Evolutionary conservation across 495 filamentous ascomycete genomes (phyloP).

Genomic region (Daldinia bambusicola): DNA sequence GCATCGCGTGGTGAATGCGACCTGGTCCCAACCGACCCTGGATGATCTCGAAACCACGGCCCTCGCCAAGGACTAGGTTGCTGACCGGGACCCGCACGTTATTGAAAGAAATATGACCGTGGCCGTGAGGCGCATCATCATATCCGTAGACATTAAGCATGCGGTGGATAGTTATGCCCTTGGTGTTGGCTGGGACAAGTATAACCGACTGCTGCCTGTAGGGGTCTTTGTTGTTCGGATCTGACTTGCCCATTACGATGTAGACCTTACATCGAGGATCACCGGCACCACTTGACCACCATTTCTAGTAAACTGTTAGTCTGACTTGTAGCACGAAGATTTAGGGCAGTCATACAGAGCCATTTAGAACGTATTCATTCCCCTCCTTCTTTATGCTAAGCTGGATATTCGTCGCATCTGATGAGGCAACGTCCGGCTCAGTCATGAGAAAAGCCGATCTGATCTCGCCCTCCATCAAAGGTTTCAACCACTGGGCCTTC

Average conservation of each 20-base stretch:
- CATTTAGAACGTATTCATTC: slow-evolving; percentile 85
- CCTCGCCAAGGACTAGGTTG: slow-evolving; percentile 87
- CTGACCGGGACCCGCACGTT: slow-evolving; percentile 81
- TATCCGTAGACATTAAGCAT: slow-evolving; percentile 93
- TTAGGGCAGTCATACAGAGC: slow-evolving; percentile 66
- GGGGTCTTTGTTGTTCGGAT: slow-evolving; percentile 73
- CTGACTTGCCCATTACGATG: slow-evolving; percentile 90
- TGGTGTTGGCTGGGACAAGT: slow-evolving; percentile 77
- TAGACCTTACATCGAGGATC: slow-evolving; percentile 91
- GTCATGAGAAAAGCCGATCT: slow-evolving; percentile 95
- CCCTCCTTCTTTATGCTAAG: slow-evolving; percentile 82
- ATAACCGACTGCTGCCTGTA: slow-evolving; percentile 93
- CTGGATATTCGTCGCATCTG: slow-evolving; percentile 89
- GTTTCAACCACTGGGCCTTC: slow-evolving; percentile 85
- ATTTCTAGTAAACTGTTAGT: slow-evolving; percentile 70
- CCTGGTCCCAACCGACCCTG: slow-evolving; percentile 92
- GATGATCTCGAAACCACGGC: slow-evolving; percentile 96
- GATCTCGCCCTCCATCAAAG: slow-evolving; percentile 85
- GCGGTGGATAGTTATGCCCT: slow-evolving; percentile 83
- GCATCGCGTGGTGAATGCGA: slow-evolving; percentile 95
- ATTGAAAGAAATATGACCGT: slow-evolving; percentile 87
- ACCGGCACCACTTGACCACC: slow-evolving; percentile 94
- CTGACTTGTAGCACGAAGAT: not conserved
- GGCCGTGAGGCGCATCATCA: slow-evolving; percentile 93
- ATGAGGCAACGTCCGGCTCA: slow-evolving; percentile 84